Percentiles rank a stretch among this genome's conserved stretches.
These are phyloP conservation scores for Plasmodium sp. DNA, from an alignment of 169 alveolate species.

Conservation along the genomic window DNA sequence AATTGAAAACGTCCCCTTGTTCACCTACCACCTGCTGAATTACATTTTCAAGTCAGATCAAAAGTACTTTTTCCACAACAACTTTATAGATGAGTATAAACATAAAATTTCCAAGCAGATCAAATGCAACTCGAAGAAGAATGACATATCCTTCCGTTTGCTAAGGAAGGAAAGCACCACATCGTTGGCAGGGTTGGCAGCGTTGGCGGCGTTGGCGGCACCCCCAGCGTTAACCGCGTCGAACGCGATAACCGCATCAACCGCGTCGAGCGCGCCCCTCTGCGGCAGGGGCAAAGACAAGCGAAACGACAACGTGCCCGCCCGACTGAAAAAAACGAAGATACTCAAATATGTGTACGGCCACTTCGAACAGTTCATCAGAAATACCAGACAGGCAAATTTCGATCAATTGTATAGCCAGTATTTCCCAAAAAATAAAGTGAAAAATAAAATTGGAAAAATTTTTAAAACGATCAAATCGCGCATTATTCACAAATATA, in stretches of 20 bases:
- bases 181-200: background rate
- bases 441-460: conserved; percentile 34
- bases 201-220: no score
- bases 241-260: no score
- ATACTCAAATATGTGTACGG: conserved; percentile 46
- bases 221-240: no score
- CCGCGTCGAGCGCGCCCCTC: background rate
- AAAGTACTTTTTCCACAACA: conserved; percentile 57
- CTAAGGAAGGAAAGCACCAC: conserved; percentile 1
- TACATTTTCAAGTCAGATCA: conserved; percentile 52
- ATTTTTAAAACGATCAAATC: conserved; percentile 44
- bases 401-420: conserved; percentile 44
- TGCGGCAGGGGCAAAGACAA: background rate
- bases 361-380: conserved; percentile 40
- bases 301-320: background rate
- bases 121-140: conserved; percentile 56
- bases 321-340: conserved; percentile 56
- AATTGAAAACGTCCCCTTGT: conserved; percentile 45
- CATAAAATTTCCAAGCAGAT: conserved; percentile 59
- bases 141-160: conserved; percentile 34
- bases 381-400: conserved; percentile 47
- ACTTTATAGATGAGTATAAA: conserved; percentile 60
- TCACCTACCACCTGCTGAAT: conserved; percentile 39
- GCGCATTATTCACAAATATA: conserved; percentile 40
- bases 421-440: conserved; percentile 24